A percentile compares a stretch with the other conserved stretches of the same genome.
phyloP scores from a whole-genome alignment of 192 early-diverging fungal genomes.

The Anaeromyces robustus region DNA sequence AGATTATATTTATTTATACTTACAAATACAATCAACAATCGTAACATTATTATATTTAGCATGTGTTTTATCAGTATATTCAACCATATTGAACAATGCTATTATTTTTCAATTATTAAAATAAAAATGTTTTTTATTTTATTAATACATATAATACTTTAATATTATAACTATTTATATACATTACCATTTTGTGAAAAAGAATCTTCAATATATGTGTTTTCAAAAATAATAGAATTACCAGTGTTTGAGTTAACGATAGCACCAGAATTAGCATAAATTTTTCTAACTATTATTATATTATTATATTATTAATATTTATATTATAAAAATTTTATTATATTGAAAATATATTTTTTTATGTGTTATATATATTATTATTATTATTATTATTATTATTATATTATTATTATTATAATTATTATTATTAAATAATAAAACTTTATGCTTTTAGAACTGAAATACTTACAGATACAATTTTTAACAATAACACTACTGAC shows the following conservation, averaged over 20 bases:
- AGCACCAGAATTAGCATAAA: not conserved
- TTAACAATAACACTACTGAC: not conserved
- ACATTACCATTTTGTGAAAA: not conserved
- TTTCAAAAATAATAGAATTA: not conserved
- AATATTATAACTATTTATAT: too few species aligned
- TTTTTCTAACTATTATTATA: not conserved
- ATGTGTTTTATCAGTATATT: not conserved
- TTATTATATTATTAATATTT: too few species aligned
- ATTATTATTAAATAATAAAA: too few species aligned
- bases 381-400: too few species aligned
- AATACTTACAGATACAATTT: not conserved
- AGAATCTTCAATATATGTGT: not conserved
- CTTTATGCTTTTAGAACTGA: too few species aligned
- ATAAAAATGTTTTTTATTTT: not conserved
- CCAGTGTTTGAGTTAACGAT: not conserved
- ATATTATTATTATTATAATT: too few species aligned
- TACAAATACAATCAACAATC: not conserved
- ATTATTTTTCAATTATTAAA: not conserved
- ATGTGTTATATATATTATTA: too few species aligned
- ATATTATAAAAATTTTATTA: too few species aligned
- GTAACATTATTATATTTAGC: not conserved
- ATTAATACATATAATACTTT: not conserved
- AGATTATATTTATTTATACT: not conserved
- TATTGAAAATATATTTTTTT: too few species aligned
- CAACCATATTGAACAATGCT: not conserved